Evolutionary conservation across 495 filamentous ascomycete species (phyloP).

Genomic region (Tuber calosporum): DNA sequence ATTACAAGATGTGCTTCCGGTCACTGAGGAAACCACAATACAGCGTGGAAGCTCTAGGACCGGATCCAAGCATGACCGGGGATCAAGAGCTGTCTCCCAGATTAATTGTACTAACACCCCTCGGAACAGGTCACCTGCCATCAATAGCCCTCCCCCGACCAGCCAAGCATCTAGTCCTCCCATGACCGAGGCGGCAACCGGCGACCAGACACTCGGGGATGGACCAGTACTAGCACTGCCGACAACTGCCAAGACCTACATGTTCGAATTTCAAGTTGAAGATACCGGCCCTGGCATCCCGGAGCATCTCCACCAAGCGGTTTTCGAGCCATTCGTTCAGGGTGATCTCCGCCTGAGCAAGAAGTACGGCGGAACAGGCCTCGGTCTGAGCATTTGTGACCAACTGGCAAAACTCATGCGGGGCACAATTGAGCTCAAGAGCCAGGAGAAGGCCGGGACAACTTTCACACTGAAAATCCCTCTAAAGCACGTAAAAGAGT

Average conservation of each 20-base stretch:
- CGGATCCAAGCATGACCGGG: slow-evolving; percentile 47
- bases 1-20: slow-evolving; percentile 49
- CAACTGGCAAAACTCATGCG: slow-evolving; percentile 80
- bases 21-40: slow-evolving; percentile 40
- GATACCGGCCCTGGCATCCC: slow-evolving; percentile 92
- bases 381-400: slow-evolving; percentile 80
- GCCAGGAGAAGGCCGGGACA: slow-evolving; percentile 65
- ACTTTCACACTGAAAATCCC: slow-evolving; percentile 80
- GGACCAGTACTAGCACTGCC: slow-evolving; percentile 43
- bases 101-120: slow-evolving; percentile 49
- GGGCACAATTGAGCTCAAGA: slow-evolving; percentile 64
- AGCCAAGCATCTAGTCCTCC: neutral
- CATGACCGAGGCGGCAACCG: slow-evolving; percentile 18
- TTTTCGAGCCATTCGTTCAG: slow-evolving; percentile 94
- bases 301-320: slow-evolving; percentile 61
- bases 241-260: slow-evolving; percentile 51
- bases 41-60: slow-evolving; percentile 45
- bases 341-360: slow-evolving; percentile 81
- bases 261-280: slow-evolving; percentile 81
- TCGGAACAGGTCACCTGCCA: slow-evolving; percentile 22
- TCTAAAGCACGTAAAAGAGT: slow-evolving; percentile 64
- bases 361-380: slow-evolving; percentile 84
- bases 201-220: slow-evolving; percentile 23
- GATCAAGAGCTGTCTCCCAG: slow-evolving; percentile 46
- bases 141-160: slow-evolving; percentile 14